Conservation (phyloP, 2,329 filamentous ascomycete species). For the Fusarium citri region DNA sequence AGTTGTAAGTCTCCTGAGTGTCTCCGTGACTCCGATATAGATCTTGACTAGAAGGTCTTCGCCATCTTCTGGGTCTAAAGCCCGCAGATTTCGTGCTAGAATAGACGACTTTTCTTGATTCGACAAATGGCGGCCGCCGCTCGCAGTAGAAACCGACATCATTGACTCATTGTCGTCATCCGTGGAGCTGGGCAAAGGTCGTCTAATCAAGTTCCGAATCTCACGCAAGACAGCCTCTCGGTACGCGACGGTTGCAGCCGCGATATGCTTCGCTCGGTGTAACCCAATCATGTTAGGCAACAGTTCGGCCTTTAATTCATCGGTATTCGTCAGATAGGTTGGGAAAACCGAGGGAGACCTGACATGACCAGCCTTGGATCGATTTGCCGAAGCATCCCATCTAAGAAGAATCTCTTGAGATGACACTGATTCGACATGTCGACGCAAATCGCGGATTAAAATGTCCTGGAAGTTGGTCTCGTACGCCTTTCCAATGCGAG, state of each 20-base stretch:
- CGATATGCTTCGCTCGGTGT: slow-evolving; percentile 83
- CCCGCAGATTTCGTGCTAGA: slow-evolving; percentile 86
- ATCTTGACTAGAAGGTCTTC: slow-evolving; percentile 85
- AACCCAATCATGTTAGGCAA: slow-evolving; percentile 79
- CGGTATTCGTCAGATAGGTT: slow-evolving; percentile 79
- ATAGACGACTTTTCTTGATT: slow-evolving; percentile 92
- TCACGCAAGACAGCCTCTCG: slow-evolving; percentile 87
- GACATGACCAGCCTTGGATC: slow-evolving; percentile 74
- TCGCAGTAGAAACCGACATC: slow-evolving; percentile 83
- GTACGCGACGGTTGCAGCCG: slow-evolving; percentile 84
- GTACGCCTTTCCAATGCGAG: slow-evolving; percentile 87
- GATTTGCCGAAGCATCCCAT: slow-evolving; percentile 83
- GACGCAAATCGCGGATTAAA: slow-evolving; percentile 81
- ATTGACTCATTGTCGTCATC: slow-evolving; percentile 95
- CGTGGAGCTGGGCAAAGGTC: slow-evolving; percentile 88
- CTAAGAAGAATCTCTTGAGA: slow-evolving; percentile 80
- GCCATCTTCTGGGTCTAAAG: slow-evolving; percentile 84
- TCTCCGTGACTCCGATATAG: slow-evolving; percentile 90
- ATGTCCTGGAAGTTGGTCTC: slow-evolving; percentile 83
- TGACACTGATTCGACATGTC: slow-evolving; percentile 81
- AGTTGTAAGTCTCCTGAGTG: slow-evolving; percentile 83
- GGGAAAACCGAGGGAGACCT: slow-evolving; percentile 78
- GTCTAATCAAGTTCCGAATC: slow-evolving; percentile 84
- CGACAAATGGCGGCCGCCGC: slow-evolving; percentile 73
- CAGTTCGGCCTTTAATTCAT: slow-evolving; percentile 76